Evolutionary conservation across 1,284 basidiomycete genomes (phyloP), one percentile per base, ranked within the genome.

Genomic region (Sporisorium sorghi): DNA sequence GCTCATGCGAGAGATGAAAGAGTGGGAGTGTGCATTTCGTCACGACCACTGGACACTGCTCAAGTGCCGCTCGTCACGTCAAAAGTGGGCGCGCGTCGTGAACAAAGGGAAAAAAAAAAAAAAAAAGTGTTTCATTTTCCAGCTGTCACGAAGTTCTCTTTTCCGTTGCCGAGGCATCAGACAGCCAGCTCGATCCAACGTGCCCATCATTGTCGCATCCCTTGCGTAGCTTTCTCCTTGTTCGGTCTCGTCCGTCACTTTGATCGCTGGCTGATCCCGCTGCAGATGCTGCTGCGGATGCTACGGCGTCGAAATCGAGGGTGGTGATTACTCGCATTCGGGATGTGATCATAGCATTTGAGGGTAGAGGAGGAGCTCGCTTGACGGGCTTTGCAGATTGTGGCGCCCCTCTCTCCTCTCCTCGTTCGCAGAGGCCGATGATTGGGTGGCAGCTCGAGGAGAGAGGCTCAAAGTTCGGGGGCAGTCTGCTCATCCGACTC

Each of bases 1-100:
- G 32, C 48, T 49, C 48, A 49, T 49, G 48, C 48, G n/a, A n/a
- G 47, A 19, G 17, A 44, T 26, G 24, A 44, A 28, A 44, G 47
- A 7, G 46, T 47, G 19, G 26, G 46, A 19, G 26, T n/a, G n/a
- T 46, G 42, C n/a, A 42, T 42, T 42, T 42, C 40, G 15, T 42
- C 43, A 17, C 17, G 12, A 46, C 7, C n/a, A n/a, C n/a, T n/a
- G n/a, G 37, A 35, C 32, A 49, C 47, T 48, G 48, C 1, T 21
- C 19, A 49, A 49, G 32, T 35, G 48, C 48, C n/a, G 5, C 8
- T 24, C n/a, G 51, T 53, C 51, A 43, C 51, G 51, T 53, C 51
- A 37, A 24, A 19, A 19, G n/a, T n/a, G n/a, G 10, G 10, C 30
- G 39, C 40, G 28, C 40, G 21, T 40, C 52, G 39, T 24, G 24